Base-by-base conservation (phyloP, 768 basidiomycete species). In the Plicaturopsis crispa region DNA sequence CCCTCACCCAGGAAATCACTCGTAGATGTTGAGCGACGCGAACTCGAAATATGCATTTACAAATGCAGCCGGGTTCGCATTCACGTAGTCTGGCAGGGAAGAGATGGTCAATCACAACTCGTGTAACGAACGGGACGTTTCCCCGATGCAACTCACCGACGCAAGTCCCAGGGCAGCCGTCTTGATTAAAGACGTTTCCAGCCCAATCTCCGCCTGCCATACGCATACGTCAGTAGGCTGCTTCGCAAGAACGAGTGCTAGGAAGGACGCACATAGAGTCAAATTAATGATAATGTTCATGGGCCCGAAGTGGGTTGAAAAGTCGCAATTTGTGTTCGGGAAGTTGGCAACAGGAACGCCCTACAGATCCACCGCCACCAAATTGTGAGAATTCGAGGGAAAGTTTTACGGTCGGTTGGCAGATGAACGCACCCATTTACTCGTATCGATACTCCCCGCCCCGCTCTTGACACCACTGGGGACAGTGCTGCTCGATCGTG, bases 251-350 rank as follows among this genome's bases (percentile, higher is more conserved):
- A 3, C 6, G 12, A 7, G 17, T 3, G n/a, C 4, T 2, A 13
- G 24, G 12, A 24, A 21, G 3, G 11, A 21, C 10, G 18, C 3
- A 4, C 6, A 28, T 14, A 28, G 14, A 8, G 26, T 28, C 10
- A 28, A 48, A 46, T 85, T 76, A 47, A 86, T 78, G 44, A 84
- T 62, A 40, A 84, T 83, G 43, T 74, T 77, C 49, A 83, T 71
- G 1, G 63, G 44, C 7, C 67, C 60, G 47, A 85, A 78, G 40
- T 76, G 60, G 34, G 63, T 58, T 33, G 61, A 43, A 32, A 88
- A 66, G 43, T 80, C 59, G 50, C 84, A 88, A 35, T 63, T 56
- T 2, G 61, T 69, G 48, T 62, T 69, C 7, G 81, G 80, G 60
- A 83, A 86, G 50, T 62, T 66, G 16, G 81, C 84, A 1, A 55